Evolutionary conservation across 1,284 basidiomycete genomes (phyloP), one percentile per base, ranked within the genome.

Genomic region (Microbotryum scabiosae): DNA sequence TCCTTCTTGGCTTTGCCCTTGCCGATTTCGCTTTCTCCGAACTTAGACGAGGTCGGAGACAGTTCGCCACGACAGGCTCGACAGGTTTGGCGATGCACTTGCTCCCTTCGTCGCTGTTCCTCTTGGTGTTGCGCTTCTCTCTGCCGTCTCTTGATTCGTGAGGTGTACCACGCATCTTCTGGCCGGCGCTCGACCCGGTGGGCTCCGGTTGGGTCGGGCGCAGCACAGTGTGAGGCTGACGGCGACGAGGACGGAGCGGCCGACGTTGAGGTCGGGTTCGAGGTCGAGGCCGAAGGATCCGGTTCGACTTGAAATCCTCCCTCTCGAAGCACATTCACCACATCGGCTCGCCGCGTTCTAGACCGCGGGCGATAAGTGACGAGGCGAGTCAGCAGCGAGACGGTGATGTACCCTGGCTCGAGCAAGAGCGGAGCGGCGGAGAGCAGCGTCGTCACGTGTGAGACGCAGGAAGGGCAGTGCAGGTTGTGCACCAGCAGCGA

Each of bases 401-500:
- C 70, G 47, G 69, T 62, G 12, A 75, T 65, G 56, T 72, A 63
- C 9, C 48, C 51, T 47, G 75, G 69, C 44, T 50, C 48, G 32
- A 25, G 62, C 12, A 12, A 54, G 63, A 65, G 41, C 2, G 69
- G 60, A 6, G 73, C 51, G 30, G 61, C 51, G 12, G 69, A 53
- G 25, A 76, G 68, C 20, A 77, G 71, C 20, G 51, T 47, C 9
- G 62, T 64, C 66, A 78, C 75, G 47, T 72, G 65, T 2, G 74
- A 72, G 54, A 75, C 73, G 69, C 77, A 78, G 9, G 74, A 75
- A 12, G 77, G 76, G 62, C 77, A 78, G 69, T 78, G 72, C 10
- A 72, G 65, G 56, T 69, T 65, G 54, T 58, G 65, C 51, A 51
- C 30, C 25, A 56, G 36, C 36, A 50, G 26, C 4, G 36, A 41